Evolutionary conservation across 2,329 filamentous ascomycete species (phyloP).

Genomic region (Daldinia eschscholtzii): DNA sequence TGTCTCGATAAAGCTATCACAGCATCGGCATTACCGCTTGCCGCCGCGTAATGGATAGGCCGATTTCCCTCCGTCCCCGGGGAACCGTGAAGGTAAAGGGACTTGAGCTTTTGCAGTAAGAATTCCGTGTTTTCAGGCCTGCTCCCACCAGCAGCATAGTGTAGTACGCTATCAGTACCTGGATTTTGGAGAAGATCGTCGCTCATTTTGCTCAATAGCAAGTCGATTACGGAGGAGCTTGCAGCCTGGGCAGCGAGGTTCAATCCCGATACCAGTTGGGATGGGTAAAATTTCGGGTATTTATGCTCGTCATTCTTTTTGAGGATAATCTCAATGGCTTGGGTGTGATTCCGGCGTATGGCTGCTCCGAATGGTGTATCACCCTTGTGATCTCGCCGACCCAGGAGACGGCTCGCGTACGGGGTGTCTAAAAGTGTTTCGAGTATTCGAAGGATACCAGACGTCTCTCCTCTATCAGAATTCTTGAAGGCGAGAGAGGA

Average conservation of each 20-base stretch:
- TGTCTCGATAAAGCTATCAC: conserved; percentile 16
- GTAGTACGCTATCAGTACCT: conserved; percentile 18
- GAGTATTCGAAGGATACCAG: conserved; percentile 29
- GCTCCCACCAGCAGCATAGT: conserved; percentile 31
- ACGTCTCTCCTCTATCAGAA: conserved; percentile 16
- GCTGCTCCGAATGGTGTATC: conserved; percentile 33
- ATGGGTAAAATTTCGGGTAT: conserved; percentile 23
- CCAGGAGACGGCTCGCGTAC: conserved; percentile 18
- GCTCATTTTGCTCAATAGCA: conserved; percentile 14
- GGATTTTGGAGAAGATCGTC: conserved; percentile 13
- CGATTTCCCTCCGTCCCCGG: conserved; percentile 18
- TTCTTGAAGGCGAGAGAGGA: conserved; percentile 28
- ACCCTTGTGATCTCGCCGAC: conserved; percentile 19
- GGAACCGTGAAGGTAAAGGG: conserved; percentile 21
- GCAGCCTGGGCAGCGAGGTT: conserved; percentile 24
- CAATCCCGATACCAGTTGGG: conserved; percentile 24
- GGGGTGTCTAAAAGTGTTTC: conserved; percentile 31
- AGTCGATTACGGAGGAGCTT: conserved; percentile 22
- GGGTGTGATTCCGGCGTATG: conserved; percentile 32
- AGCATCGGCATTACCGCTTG: conserved; percentile 33
- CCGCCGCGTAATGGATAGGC: conserved; percentile 33
- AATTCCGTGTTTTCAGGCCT: conserved; percentile 31
- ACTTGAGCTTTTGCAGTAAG: conserved; percentile 24
- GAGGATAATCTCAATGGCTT: conserved; percentile 35
- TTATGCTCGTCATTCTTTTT: conserved; percentile 21